Conservation (phyloP, 352 stramenopile species). For the Elongisporangium prolatum region DNA sequence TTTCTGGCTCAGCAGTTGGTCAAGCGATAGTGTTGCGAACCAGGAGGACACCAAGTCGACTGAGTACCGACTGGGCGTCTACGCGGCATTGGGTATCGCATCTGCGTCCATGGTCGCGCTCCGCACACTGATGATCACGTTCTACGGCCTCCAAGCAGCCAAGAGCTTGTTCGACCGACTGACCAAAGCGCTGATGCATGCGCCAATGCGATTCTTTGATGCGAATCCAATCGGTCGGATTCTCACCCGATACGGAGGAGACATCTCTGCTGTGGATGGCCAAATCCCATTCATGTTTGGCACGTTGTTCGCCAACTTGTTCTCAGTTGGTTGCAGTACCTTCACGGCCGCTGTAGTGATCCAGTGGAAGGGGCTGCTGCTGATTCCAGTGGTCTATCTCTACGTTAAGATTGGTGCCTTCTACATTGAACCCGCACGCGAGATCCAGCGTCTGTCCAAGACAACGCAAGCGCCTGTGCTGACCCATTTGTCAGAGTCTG, state of each 20-base stretch:
- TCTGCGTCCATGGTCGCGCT: constrained; percentile 34
- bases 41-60: constrained; percentile 22
- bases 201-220: constrained; percentile 92
- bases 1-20: constrained; percentile 90
- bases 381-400: constrained; percentile 76
- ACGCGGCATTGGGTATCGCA: constrained; percentile 28
- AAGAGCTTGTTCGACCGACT: constrained; percentile 85
- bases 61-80: constrained; percentile 36
- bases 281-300: constrained; percentile 47
- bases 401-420: constrained; percentile 58
- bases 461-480: constrained; percentile 44
- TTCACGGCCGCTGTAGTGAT: constrained; percentile 81
- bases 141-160: constrained; percentile 36
- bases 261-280: constrained; percentile 90
- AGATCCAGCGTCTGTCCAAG: constrained; percentile 46
- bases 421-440: constrained; percentile 45
- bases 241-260: constrained; percentile 86
- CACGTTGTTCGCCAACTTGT: constrained; percentile 57
- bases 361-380: constrained; percentile 68
- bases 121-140: constrained; percentile 37
- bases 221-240: constrained; percentile 88
- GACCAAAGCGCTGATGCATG: constrained; percentile 78
- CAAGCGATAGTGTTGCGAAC: constrained; percentile 37
- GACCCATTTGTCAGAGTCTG: constrained; percentile 45
- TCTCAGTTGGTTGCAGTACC: constrained; percentile 73